Evolutionary conservation across 129 eudicot genomes (phyloP).

Genomic region (Ambrosia trifida): DNA sequence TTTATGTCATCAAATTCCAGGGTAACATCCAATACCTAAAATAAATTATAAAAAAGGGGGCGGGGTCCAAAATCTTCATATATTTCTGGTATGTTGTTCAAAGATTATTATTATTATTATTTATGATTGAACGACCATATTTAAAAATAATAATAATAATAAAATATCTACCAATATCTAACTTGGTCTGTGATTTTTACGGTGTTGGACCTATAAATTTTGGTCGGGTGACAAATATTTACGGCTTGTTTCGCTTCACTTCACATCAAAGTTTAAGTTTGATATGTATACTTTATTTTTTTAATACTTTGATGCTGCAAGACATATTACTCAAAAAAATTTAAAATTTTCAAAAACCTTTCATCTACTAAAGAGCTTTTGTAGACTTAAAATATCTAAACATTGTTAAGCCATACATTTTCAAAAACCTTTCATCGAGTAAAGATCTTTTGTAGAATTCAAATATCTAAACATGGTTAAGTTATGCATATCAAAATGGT

Average conservation of each 20-base stretch:
- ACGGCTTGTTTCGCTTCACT: background rate
- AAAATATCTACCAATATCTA: too few relatives aligned
- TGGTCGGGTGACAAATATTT: background rate
- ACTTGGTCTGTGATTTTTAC: too few relatives aligned
- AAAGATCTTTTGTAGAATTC: too few relatives aligned
- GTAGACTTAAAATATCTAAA: too few relatives aligned
- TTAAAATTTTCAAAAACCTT: background rate
- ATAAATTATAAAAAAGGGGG: background rate
- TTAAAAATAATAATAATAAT: too few relatives aligned
- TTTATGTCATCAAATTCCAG: background rate
- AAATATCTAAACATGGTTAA: too few relatives aligned
- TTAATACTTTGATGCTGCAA: background rate
- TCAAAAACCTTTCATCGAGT: background rate
- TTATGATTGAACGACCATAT: too few relatives aligned
- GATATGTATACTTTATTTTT: background rate
- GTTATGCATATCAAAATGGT: too few relatives aligned
- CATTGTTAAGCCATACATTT: too few relatives aligned
- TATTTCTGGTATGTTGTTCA: too few relatives aligned
- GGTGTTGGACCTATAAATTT: too few relatives aligned
- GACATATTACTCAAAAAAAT: background rate
- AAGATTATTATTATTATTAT: too few relatives aligned
- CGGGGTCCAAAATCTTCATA: background rate
- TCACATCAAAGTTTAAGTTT: background rate
- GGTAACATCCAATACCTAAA: background rate
- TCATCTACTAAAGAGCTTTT: background rate